Conservation (phyloP, 139 green algal genomes). For the Tetradesmus obliquus region DNA sequence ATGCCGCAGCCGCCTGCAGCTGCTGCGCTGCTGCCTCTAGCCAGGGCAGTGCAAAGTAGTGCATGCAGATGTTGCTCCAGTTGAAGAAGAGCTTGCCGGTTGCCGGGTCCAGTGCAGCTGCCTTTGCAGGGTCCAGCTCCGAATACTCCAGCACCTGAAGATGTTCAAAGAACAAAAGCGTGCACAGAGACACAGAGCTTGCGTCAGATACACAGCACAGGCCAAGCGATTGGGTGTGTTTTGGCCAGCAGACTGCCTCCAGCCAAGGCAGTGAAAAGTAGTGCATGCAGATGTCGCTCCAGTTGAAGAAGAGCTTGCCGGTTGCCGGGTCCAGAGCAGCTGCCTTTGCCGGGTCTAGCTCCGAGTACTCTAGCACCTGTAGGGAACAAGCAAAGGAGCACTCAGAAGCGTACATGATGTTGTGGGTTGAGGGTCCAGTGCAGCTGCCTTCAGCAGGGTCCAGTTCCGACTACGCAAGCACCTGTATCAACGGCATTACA, state of each 20-base stretch:
- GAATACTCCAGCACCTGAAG: conserved; percentile 93
- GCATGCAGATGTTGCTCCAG: conserved; percentile 98
- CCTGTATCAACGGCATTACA: too few relatives aligned
- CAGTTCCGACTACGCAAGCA: too few relatives aligned
- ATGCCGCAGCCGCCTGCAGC: conserved; percentile 54
- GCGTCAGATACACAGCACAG: neutral
- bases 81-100: conserved; percentile 80
- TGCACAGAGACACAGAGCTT: neutral
- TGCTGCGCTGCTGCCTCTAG: conserved; percentile 62
- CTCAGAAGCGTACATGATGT: too few relatives aligned
- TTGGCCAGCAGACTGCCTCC: neutral
- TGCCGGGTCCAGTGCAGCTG: conserved; percentile 67
- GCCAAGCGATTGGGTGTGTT: neutral
- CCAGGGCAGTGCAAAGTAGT: conserved; percentile 91
- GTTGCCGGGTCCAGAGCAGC: conserved; percentile 63
- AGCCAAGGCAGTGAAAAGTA: conserved; percentile 91
- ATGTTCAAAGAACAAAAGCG: neutral
- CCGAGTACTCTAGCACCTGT: conserved; percentile 93
- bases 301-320: conserved; percentile 85
- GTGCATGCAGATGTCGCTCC: conserved; percentile 98
- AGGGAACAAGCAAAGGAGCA: too few relatives aligned
- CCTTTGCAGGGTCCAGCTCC: conserved; percentile 81
- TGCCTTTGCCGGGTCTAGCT: conserved; percentile 81
- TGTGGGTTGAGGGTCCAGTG: too few relatives aligned
- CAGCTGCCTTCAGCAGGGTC: too few relatives aligned